Conservation (phyloP, 2,329 filamentous ascomycete species). For the Calonectria fujianensis region DNA sequence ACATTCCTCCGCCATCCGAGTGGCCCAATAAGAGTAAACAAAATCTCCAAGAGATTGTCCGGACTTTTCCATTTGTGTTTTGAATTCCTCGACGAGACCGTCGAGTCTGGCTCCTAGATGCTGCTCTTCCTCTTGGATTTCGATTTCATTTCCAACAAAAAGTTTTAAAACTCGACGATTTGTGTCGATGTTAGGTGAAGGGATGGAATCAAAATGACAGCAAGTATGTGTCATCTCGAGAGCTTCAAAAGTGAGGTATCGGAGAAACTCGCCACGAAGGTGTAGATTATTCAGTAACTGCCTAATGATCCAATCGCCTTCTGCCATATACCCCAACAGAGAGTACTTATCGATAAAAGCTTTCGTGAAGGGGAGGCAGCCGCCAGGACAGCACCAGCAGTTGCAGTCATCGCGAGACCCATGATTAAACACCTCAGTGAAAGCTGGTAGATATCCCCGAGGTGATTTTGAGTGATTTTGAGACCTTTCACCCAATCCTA, state of each 20-base stretch:
- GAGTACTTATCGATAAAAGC: not conserved
- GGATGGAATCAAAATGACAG: not conserved
- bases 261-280: not conserved
- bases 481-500: fast-evolving
- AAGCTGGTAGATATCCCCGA: not conserved
- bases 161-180: not conserved
- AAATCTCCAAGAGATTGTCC: not conserved
- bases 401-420: not conserved
- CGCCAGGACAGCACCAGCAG: conserved; percentile 12
- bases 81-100: not conserved
- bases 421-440: not conserved
- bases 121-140: conserved; percentile 20
- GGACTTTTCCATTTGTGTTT: not conserved
- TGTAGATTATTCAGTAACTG: not conserved
- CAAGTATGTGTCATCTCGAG: conserved; percentile 34
- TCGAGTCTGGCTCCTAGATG: conserved; percentile 13
- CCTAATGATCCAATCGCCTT: too few relatives aligned
- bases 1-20: conserved; percentile 23
- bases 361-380: not conserved
- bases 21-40: conserved; percentile 1
- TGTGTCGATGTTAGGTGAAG: fast-evolving
- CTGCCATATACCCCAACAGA: too few relatives aligned
- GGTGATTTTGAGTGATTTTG: not conserved
- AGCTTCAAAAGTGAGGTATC: conserved; percentile 22
- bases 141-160: not conserved